phyloP scores from a whole-genome alignment of 768 basidiomycete genomes.

The Hericium alpestre region DNA sequence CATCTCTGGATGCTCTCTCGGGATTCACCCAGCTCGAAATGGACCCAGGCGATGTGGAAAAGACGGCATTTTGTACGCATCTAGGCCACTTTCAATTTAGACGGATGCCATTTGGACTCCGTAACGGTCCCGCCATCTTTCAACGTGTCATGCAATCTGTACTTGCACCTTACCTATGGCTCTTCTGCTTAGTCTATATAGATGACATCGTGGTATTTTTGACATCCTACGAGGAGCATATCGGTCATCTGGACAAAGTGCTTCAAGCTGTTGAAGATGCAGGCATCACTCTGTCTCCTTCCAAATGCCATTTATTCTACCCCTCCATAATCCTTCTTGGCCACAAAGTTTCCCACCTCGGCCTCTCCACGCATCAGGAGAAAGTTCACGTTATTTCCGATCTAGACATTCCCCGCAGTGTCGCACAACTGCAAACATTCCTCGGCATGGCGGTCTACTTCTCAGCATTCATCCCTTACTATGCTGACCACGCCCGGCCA shows the following conservation, averaged over 20 bases:
- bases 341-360: constrained; percentile 29
- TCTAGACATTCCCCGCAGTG: constrained; percentile 11
- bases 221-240: constrained; percentile 1
- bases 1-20: constrained; percentile 25
- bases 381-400: constrained; percentile 25
- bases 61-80: constrained; percentile 29
- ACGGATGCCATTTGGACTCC: constrained; percentile 27
- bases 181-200: constrained; percentile 8
- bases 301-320: constrained; percentile 19
- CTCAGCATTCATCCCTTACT: constrained; percentile 24
- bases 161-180: constrained; percentile 2
- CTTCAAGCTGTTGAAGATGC: constrained; percentile 16
- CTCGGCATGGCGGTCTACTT: constrained; percentile 27
- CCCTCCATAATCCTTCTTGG: constrained; percentile 19
- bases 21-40: constrained; percentile 32
- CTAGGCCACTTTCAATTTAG: constrained; percentile 30
- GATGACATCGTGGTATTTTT: constrained; percentile 9
- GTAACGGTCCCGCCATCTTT: constrained; percentile 26
- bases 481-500: constrained; percentile 23
- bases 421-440: constrained; percentile 15
- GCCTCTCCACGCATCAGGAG: constrained; percentile 27
- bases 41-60: constrained; percentile 18
- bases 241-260: constrained; percentile 20
- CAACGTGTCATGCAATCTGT: constrained; percentile 30
- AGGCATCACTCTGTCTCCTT: constrained; percentile 16